Conservation (phyloP, 192 early-diverging fungal species). For the Gamsiella multidivaricata region DNA sequence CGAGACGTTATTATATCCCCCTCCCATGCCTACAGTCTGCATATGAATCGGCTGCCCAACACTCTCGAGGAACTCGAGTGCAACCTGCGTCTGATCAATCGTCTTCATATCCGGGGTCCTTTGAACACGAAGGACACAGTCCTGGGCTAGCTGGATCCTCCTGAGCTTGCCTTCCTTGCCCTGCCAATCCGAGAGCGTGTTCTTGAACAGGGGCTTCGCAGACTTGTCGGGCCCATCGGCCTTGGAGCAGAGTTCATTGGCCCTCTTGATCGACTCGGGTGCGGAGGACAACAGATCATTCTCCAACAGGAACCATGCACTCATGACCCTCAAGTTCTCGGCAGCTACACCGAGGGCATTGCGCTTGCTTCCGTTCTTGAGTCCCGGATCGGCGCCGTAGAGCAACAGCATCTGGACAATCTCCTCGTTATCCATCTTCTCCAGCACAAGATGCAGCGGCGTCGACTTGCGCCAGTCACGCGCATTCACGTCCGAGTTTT, state of each 20-base stretch:
- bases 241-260: conserved; percentile 44
- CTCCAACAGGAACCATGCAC: conserved; percentile 53
- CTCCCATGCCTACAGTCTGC: background rate
- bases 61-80: conserved; percentile 43
- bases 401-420: conserved; percentile 47
- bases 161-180: conserved; percentile 39
- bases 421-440: conserved; percentile 46
- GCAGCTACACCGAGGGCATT: conserved; percentile 42
- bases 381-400: conserved; percentile 46
- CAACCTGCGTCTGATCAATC: conserved; percentile 38
- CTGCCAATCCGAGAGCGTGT: conserved; percentile 45
- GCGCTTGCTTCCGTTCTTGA: conserved; percentile 23
- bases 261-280: conserved; percentile 42
- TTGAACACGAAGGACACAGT: conserved; percentile 40
- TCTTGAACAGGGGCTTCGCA: conserved; percentile 51
- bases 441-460: conserved; percentile 36
- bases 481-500: conserved; percentile 45
- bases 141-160: conserved; percentile 43
- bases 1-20: background rate
- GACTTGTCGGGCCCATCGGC: conserved; percentile 49
- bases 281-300: conserved; percentile 48
- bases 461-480: conserved; percentile 27
- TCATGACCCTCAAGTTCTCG: conserved; percentile 41
- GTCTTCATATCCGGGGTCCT: conserved; percentile 49
- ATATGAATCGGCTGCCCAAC: conserved; percentile 27